phyloP scores from a whole-genome alignment of 768 basidiomycete species.

The Rhodotorula toruloides region DNA sequence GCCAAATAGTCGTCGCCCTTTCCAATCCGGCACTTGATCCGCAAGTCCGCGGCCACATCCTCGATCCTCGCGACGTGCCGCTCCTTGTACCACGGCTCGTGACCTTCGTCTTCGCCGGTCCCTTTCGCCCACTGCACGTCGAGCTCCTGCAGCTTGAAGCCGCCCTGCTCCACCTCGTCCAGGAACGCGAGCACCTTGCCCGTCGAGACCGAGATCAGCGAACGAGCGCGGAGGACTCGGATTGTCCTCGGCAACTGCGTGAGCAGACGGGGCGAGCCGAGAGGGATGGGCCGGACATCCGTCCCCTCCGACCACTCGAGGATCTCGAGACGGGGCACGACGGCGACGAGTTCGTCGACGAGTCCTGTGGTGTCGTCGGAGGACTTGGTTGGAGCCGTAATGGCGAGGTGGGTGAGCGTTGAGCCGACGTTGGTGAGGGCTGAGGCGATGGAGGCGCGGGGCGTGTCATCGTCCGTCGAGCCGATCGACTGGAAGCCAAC shows the following conservation, averaged over 20 bases:
- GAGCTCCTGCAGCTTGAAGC: neutral
- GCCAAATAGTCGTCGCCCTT: constrained; percentile 4
- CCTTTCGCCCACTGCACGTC: constrained; percentile 12
- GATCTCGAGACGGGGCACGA: neutral
- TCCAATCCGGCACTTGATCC: neutral
- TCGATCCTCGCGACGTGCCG: constrained; percentile 4
- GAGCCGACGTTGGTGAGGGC: constrained; percentile 11
- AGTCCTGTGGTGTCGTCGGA: constrained; percentile 8
- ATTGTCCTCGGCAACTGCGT: neutral
- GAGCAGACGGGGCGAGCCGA: neutral
- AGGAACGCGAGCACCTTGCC: constrained; percentile 5
- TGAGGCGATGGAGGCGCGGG: constrained; percentile 8
- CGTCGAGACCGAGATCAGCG: constrained; percentile 24
- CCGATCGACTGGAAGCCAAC: constrained; percentile 24
- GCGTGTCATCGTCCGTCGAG: constrained; percentile 25
- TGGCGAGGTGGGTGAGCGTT: neutral
- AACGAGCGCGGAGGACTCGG: neutral
- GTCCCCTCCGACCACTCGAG: constrained; percentile 15
- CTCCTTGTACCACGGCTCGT: constrained; percentile 10
- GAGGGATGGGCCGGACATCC: neutral
- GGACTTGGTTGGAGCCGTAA: constrained; percentile 8
- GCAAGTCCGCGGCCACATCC: neutral
- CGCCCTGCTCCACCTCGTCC: neutral
- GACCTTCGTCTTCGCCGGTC: neutral
- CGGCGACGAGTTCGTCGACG: constrained; percentile 20